These are phyloP conservation scores for Schizosaccharomyces versatilis DNA, from an alignment of 1,139 yeast genomes.

Conservation along the genomic window DNA sequence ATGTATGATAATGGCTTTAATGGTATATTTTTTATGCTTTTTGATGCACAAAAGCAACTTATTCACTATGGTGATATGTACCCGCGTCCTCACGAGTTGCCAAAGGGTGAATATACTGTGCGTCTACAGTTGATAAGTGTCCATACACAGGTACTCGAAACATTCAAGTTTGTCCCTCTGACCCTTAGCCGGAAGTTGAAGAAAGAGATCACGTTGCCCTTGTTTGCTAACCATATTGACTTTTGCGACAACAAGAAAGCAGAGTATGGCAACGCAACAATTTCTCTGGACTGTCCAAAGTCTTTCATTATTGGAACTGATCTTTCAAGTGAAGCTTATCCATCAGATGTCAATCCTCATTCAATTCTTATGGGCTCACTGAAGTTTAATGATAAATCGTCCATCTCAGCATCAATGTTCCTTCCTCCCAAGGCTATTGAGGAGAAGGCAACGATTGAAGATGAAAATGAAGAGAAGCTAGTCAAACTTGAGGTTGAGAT, in stretches of 20 bases:
- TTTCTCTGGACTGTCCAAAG: slow-evolving; percentile 3
- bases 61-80: slow-evolving; percentile 8
- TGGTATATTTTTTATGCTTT: slow-evolving; percentile 7
- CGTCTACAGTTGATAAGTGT: slow-evolving; percentile 7
- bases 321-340: slow-evolving; percentile 4
- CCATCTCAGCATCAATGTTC: slow-evolving; percentile 4
- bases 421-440: slow-evolving; percentile 4
- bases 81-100: slow-evolving; percentile 6
- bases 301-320: slow-evolving; percentile 7
- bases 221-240: slow-evolving; percentile 7
- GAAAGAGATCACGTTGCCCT: slow-evolving; percentile 7
- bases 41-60: slow-evolving; percentile 8
- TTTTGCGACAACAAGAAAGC: slow-evolving; percentile 7
- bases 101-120: slow-evolving; percentile 6
- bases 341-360: slow-evolving; percentile 8
- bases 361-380: slow-evolving; percentile 8
- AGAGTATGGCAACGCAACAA: slow-evolving; percentile 4
- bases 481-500: slow-evolving; percentile 8
- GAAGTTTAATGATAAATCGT: slow-evolving; percentile 3
- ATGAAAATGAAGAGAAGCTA: slow-evolving; percentile 5
- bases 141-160: slow-evolving; percentile 5
- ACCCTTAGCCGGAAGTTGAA: slow-evolving; percentile 6
- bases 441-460: not conserved
- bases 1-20: slow-evolving; percentile 10
- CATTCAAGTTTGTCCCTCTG: slow-evolving; percentile 5